Evolutionary conservation across 768 basidiomycete genomes (phyloP), one percentile per base, ranked within the genome.

Genomic region (Mrakia blollopis): DNA sequence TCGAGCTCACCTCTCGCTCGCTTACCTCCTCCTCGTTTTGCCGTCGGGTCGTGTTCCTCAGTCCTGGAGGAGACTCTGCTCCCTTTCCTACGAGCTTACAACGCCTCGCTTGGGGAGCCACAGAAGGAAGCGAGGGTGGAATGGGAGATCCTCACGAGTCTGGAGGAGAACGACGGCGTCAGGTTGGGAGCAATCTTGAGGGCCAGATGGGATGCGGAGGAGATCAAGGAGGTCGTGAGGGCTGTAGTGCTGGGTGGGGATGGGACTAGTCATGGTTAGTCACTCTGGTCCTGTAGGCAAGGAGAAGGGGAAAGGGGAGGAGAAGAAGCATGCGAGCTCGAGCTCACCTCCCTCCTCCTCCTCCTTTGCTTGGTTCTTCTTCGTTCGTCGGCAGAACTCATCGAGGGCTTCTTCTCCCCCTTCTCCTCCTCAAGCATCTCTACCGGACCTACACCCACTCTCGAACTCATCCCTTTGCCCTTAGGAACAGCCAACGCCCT

Each of bases 401-500:
- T 94, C 81, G 91, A 91, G 78, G 86, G 86, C 16, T 81, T 92
- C 47, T 83, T 85, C 52, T n/a, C 81, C 81, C 14, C 13, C 23
- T 37, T 35, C 62, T 39, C 3, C 21, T 11, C 62, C 25, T 68
- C 61, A n/a, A 39, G 67, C 7, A 28, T 62, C 57, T 23, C 68
- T 80, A 68, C 11, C 25, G 16, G 2, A 9, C 2, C 44, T 16
- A 25, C 25, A n/a, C 52, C 79, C 90, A 74, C 81, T 80, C 47
- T 85, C 90, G 78, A 88, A 85, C 25, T 87, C 87, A 67, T 85
- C 69, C 84, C 92, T 62, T 44, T 79, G 3, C 93, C 94, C 6
- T 88, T 88, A 70, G 94, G 94, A 35, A 96, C 94, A n/a, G 94
- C 94, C 61, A 98, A 98, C 82, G 96, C 96, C 0, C 86, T 97